Conservation (phyloP, 73 alveolate species). For the Blepharisma japonicum region DNA sequence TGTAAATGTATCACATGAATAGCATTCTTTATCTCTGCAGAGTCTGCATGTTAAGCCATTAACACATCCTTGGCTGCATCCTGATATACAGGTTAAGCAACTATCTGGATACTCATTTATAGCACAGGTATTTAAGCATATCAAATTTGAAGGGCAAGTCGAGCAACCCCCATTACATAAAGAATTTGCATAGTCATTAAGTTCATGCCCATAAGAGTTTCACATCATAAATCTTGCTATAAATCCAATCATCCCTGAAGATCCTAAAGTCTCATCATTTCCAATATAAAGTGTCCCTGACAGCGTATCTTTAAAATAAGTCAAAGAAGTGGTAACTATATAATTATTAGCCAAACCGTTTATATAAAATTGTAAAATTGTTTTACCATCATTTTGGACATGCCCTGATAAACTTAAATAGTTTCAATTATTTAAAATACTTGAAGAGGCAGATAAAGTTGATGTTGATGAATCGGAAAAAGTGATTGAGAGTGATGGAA, state of each 20-base stretch:
- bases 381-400: too few relatives aligned
- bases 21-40: slow-evolving; percentile 8
- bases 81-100: neutral
- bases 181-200: neutral
- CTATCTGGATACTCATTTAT: neutral
- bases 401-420: neutral
- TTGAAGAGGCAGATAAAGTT: too few relatives aligned
- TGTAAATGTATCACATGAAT: neutral
- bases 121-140: too few relatives aligned
- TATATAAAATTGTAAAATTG: too few relatives aligned
- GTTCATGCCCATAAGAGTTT: neutral
- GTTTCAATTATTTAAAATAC: too few relatives aligned
- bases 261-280: too few relatives aligned
- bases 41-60: neutral
- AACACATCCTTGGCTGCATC: slow-evolving; percentile 17
- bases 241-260: neutral
- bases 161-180: neutral
- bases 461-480: too few relatives aligned
- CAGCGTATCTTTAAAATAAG: too few relatives aligned
- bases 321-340: too few relatives aligned
- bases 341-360: too few relatives aligned
- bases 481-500: too few relatives aligned
- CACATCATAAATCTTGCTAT: neutral
- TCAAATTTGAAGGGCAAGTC: neutral
- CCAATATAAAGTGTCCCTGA: too few relatives aligned